phyloP scores from a whole-genome alignment of 257 asterid species.

The Lavandula angustifolia region DNA sequence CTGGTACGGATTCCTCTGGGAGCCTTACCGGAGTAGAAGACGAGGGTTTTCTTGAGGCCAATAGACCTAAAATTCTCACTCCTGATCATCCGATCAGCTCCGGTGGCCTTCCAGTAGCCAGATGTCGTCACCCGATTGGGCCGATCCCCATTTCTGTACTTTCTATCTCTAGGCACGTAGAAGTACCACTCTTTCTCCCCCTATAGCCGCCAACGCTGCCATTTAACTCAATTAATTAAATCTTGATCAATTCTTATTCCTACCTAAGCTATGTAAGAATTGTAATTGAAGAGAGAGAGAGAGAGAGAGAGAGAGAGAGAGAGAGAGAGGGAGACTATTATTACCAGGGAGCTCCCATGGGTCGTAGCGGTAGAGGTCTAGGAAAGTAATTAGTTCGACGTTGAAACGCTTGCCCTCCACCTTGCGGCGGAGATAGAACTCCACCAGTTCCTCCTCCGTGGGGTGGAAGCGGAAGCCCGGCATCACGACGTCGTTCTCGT shows the following conservation, averaged over 20 bases:
- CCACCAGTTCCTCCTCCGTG: conserved; percentile 93
- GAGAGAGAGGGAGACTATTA: not conserved
- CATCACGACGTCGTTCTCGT: conserved; percentile 88
- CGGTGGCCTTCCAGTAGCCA: conserved; percentile 98
- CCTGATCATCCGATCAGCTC: conserved; percentile 89
- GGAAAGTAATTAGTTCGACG: conserved; percentile 87
- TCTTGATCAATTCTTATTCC: not conserved
- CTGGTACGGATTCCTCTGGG: conserved; percentile 89
- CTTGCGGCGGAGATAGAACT: conserved; percentile 97
- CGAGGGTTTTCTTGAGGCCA: conserved; percentile 96
- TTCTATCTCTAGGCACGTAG: conserved; percentile 89
- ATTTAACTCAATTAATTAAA: not conserved
- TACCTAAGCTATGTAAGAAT: not conserved
- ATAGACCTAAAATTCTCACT: conserved; percentile 63
- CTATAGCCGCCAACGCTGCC: conserved; percentile 90
- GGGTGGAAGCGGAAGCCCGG: conserved; percentile 99
- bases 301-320: not conserved
- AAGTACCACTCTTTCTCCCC: conserved; percentile 98
- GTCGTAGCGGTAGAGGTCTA: conserved; percentile 96
- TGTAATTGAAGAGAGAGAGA: not conserved
- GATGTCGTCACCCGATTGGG: conserved; percentile 98
- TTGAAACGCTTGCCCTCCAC: conserved; percentile 99
- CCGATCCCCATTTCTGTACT: conserved; percentile 92
- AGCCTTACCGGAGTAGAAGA: conserved; percentile 97
- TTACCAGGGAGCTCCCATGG: conserved; percentile 99